Base-by-base conservation (phyloP, 345 rosid genomes). In the Rubroshorea leprosula region DNA sequence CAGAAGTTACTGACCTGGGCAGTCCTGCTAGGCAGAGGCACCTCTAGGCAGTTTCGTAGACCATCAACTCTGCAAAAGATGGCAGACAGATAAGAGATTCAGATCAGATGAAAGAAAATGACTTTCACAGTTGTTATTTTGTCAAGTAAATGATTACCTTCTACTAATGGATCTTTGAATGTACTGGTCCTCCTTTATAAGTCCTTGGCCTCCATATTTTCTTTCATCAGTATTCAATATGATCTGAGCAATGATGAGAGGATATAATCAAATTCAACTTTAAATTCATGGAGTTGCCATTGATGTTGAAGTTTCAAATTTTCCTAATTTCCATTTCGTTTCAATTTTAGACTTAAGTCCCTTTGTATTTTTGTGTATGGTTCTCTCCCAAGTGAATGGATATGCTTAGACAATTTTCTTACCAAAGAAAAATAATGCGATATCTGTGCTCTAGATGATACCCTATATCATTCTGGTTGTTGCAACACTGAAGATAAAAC, bases 11-110 rank as follows among this genome's bases (percentile, higher is more conserved):
- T 49, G 59, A 86, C 99, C 84, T 89, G 99, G 24, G 96, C 97
- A 67, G 90, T 87, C 74, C 97, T 82, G 78, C 84, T 73, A 39
- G 97, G 97, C 56, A 93, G 69, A 74, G 72, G 76, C 61, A 87
- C 79, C 69, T 85, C 88, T 67, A 89, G 71, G 91, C 88, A 85
- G 66, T 80, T 78, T 63, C 70, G 76, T 45, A 72, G 78, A 64
- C 96, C 85, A 71, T 89, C 97, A 72, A 69, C 81, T 70, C 99
- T 93, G 84, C 57, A n/a, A 25, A 25, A 65, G 15, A 76, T 23
- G 51, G 58, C 26, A 51, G 7, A 6, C 3, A 2, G 41, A 35
- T 35, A 69, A 29, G n/a, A n/a, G n/a, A n/a, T 26, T 52, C 61
- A 60, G 23, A 51, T 8, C 4, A 25, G 9, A 43, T 24, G 18